These are phyloP conservation scores for Zasmidium angulare DNA, from an alignment of 2,329 filamentous ascomycete species.

Conservation along the genomic window DNA sequence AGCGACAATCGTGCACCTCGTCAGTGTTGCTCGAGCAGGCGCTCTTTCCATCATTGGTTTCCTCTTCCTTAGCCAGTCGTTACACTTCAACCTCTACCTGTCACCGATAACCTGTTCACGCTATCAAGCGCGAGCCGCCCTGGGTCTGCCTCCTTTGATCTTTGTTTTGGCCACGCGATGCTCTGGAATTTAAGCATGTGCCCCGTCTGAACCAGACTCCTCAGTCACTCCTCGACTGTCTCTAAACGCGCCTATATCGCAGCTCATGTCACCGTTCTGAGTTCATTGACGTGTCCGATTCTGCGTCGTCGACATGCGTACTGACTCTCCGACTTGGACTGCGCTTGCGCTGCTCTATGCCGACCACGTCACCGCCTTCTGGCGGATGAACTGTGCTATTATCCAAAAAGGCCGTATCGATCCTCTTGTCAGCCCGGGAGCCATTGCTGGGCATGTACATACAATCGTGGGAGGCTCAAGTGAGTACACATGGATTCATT, in stretches of 20 bases:
- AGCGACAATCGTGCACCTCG: background rate
- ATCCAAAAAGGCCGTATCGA: conserved; percentile 39
- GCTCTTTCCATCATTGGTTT: background rate
- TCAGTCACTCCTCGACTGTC: background rate
- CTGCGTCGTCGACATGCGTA: conserved; percentile 13
- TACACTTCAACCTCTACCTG: background rate
- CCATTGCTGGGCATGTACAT: conserved; percentile 34
- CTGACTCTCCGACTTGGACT: background rate
- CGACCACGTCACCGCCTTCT: conserved; percentile 33
- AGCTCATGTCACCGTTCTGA: conserved; percentile 1
- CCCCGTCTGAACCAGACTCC: conserved; percentile 1
- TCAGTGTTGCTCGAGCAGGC: background rate
- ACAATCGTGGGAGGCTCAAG: conserved; percentile 36
- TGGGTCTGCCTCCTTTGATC: background rate
- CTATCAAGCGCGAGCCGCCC: background rate
- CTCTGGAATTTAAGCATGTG: conserved; percentile 11
- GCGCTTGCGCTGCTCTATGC: conserved; percentile 16
- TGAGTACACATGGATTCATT: conserved; percentile 15
- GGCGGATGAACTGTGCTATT: conserved; percentile 36
- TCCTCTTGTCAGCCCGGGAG: conserved; percentile 35
- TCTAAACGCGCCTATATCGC: background rate
- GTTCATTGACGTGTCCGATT: background rate
- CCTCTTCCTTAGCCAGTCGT: background rate
- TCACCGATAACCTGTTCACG: background rate
- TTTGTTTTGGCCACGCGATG: conserved; percentile 14